Percentiles rank a stretch among this genome's conserved stretches.
Conservation (phyloP, 1,139 yeast genomes). For the Hemisphaericaspora lyxosophila region DNA sequence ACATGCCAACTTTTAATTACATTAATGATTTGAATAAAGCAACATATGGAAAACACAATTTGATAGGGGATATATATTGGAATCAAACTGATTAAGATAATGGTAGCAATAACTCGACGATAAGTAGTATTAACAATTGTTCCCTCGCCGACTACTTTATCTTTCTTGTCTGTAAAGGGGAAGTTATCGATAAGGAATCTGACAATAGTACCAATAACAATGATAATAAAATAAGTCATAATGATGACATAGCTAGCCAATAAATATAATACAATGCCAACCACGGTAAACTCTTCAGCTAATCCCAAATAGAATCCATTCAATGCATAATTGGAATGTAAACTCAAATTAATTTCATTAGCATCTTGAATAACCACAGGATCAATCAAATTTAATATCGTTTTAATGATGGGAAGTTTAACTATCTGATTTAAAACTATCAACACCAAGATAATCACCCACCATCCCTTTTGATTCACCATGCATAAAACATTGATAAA, state of each 20-base stretch:
- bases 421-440: constrained; percentile 42
- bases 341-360: constrained; percentile 31
- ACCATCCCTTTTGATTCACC: constrained; percentile 15
- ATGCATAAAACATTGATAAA: constrained; percentile 46
- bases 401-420: constrained; percentile 19
- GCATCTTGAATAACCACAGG: constrained; percentile 50
- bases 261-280: constrained; percentile 51
- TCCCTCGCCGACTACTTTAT: not conserved
- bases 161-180: not conserved
- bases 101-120: constrained; percentile 5
- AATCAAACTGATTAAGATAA: constrained; percentile 39
- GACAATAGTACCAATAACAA: constrained; percentile 7
- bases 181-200: constrained; percentile 6
- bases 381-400: constrained; percentile 43
- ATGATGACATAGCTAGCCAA: constrained; percentile 52
- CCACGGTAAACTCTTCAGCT: constrained; percentile 48
- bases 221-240: constrained; percentile 24
- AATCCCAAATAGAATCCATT: constrained; percentile 63
- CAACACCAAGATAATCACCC: constrained; percentile 17
- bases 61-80: constrained; percentile 75
- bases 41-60: constrained; percentile 63
- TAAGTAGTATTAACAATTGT: not conserved
- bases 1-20: constrained; percentile 30
- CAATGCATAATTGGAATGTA: constrained; percentile 23
- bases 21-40: constrained; percentile 51